Evolutionary conservation across 2,329 filamentous ascomycete species (phyloP).

Genomic region (Grosmannia huntii): DNA sequence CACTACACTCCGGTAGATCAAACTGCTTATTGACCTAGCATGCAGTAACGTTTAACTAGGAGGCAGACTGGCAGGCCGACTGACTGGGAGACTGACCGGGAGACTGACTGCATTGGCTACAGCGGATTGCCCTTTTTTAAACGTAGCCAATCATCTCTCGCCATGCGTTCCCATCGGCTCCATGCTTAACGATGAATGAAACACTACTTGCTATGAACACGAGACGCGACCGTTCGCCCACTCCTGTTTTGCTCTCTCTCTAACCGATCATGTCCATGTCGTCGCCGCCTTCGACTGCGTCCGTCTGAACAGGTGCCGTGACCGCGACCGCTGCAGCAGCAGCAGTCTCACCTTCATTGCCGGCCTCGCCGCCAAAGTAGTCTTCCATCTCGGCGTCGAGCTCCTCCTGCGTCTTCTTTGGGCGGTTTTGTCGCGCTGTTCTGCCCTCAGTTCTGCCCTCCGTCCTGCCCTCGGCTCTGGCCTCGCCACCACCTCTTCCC

Average conservation of each 20-base stretch:
- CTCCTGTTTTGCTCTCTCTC: neutral
- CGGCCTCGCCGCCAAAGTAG: conserved; percentile 55
- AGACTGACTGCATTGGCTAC: too few species aligned
- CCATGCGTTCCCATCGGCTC: neutral
- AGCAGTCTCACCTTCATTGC: conserved; percentile 19
- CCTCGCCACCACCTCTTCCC: conserved; percentile 9
- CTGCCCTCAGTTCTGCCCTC: neutral
- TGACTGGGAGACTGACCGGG: too few species aligned
- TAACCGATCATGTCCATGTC: conserved; percentile 19
- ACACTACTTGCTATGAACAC: too few species aligned
- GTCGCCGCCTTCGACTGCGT: conserved; percentile 16
- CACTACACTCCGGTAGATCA: too few species aligned
- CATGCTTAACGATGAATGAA: too few species aligned
- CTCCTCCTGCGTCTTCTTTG: conserved; percentile 71
- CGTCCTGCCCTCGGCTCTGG: conserved; percentile 25
- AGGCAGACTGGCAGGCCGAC: too few species aligned
- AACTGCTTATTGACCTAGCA: too few species aligned
- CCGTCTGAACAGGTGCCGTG: conserved; percentile 14
- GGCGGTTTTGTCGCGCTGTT: neutral
- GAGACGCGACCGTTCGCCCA: too few species aligned
- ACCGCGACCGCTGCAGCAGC: conserved; percentile 15
- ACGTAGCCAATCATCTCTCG: too few species aligned
- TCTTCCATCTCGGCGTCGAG: conserved; percentile 95
- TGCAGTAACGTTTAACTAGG: too few species aligned
- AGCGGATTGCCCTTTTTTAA: too few species aligned